Evolutionary conservation across 345 rosid species (phyloP).

Genomic region (Linum lewisii): DNA sequence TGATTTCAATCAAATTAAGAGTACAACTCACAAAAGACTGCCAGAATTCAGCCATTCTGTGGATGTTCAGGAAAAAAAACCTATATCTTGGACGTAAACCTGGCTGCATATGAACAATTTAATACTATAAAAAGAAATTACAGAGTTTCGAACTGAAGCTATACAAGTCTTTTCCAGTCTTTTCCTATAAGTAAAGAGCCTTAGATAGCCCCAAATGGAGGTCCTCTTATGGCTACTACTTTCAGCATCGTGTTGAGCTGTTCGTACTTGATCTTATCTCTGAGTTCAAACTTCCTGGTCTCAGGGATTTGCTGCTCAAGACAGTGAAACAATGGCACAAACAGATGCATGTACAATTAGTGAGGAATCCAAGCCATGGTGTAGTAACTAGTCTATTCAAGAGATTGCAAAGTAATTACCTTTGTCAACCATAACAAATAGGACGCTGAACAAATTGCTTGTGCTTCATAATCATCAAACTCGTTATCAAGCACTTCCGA

Average conservation of each 20-base stretch:
- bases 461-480: conserved; percentile 61
- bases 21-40: too few relatives aligned
- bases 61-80: too few relatives aligned
- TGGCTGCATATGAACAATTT: too few relatives aligned
- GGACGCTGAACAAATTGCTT: conserved; percentile 43
- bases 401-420: conserved; percentile 26
- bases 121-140: too few relatives aligned
- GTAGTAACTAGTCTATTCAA: neutral
- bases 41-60: too few relatives aligned
- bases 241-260: conserved; percentile 26
- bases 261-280: conserved; percentile 34
- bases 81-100: too few relatives aligned
- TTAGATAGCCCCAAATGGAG: conserved; percentile 29
- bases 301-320: conserved; percentile 48
- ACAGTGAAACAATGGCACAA: too few relatives aligned
- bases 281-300: conserved; percentile 23
- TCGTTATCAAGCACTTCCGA: conserved; percentile 37
- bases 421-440: conserved; percentile 67
- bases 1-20: too few relatives aligned
- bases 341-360: neutral
- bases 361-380: too few relatives aligned
- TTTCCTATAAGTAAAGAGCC: neutral
- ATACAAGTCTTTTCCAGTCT: too few relatives aligned
- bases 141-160: too few relatives aligned
- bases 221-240: conserved; percentile 32